phyloP scores from a whole-genome alignment of 2,329 filamentous ascomycete genomes.

The Paraphaeosphaeria sporulosa region DNA sequence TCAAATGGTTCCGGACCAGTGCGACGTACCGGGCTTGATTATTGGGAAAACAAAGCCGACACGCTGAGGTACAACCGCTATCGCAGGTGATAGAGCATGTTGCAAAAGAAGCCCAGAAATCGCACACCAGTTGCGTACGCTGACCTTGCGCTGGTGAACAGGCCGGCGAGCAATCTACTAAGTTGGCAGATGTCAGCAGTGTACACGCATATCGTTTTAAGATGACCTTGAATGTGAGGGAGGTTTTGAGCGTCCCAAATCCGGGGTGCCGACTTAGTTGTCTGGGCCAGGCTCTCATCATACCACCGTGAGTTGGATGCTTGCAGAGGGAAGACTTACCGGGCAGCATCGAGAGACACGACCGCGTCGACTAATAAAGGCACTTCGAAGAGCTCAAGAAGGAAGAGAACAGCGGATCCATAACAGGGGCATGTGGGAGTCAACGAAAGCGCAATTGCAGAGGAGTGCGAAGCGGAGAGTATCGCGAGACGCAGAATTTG shows the following conservation, averaged over 20 bases:
- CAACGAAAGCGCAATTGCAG: too few species aligned
- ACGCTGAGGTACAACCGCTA: too few species aligned
- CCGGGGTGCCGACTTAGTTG: background rate
- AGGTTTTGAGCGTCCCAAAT: background rate
- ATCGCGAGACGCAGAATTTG: too few species aligned
- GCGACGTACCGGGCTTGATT: too few species aligned
- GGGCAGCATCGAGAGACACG: background rate
- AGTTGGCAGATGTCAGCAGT: background rate
- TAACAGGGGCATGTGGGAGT: too few species aligned
- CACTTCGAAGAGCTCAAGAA: background rate
- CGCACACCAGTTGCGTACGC: background rate
- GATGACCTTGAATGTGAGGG: background rate
- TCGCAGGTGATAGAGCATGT: background rate
- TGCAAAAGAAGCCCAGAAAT: too few species aligned
- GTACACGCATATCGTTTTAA: too few species aligned
- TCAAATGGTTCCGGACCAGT: too few species aligned
- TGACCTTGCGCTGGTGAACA: background rate
- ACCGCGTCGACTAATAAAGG: background rate
- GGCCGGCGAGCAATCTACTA: background rate
- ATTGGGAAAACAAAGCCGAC: too few species aligned
- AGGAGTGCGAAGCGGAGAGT: too few species aligned
- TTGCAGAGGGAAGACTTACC: background rate
- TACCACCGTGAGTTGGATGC: background rate
- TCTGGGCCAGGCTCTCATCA: background rate
- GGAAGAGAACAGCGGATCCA: background rate